Conservation (phyloP, 2,329 filamentous ascomycete species). For the Cladophialophora immunda region DNA sequence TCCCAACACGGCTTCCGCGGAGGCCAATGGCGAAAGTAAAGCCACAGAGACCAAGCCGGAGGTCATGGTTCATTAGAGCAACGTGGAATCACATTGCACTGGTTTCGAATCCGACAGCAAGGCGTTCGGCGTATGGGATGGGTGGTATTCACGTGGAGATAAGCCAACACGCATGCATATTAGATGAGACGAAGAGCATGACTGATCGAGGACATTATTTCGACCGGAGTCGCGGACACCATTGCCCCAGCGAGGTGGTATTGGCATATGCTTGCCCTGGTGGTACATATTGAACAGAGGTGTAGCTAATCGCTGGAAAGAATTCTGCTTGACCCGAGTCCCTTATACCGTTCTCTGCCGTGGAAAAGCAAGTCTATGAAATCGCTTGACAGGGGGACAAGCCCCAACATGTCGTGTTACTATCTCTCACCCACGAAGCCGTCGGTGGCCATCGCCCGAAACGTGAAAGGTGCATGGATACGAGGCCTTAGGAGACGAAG, state of each 20-base stretch:
- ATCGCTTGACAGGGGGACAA: no score
- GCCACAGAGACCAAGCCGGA: conserved; percentile 48
- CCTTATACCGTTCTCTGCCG: neutral
- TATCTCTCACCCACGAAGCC: neutral
- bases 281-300: neutral
- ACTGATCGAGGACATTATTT: conserved; percentile 8
- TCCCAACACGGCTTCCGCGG: conserved; percentile 13
- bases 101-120: conserved; percentile 21
- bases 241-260: neutral
- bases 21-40: conserved; percentile 42
- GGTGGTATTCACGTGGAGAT: neutral
- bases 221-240: neutral
- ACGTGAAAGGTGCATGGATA: neutral
- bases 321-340: neutral
- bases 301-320: neutral
- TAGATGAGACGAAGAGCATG: conserved; percentile 1
- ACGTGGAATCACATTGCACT: neutral
- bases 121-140: conserved; percentile 26
- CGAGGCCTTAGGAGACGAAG: neutral
- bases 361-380: no score
- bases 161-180: conserved; percentile 6
- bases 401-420: no score
- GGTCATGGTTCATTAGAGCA: conserved; percentile 56
- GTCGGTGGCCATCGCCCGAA: neutral
- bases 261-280: neutral